Evolutionary conservation across 371 early-diverging fungal genomes (phyloP).

Genomic region (Mucor mucedo): DNA sequence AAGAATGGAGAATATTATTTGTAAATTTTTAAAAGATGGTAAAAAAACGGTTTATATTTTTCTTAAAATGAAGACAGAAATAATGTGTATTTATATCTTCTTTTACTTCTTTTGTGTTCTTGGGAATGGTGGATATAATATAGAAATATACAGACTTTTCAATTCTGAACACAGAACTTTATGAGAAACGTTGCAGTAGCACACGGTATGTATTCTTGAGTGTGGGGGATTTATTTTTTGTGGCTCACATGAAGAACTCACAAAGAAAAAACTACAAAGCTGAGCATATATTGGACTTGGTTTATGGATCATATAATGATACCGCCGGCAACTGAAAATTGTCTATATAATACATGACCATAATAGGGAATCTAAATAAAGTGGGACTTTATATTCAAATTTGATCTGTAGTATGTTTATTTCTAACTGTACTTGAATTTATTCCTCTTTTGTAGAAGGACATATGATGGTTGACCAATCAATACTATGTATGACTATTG

Average conservation of each 20-base stretch:
- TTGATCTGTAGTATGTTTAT: too few species aligned
- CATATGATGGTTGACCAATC: too few species aligned
- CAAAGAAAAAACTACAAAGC: neutral
- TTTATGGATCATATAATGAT: neutral
- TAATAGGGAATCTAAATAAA: too few species aligned
- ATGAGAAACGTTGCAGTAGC: neutral
- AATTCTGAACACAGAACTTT: neutral
- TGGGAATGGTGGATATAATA: neutral
- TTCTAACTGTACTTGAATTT: too few species aligned
- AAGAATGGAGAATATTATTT: constrained; percentile 14
- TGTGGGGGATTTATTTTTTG: neutral
- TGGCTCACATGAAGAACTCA: neutral
- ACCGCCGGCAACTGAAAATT: neutral
- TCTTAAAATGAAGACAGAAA: neutral
- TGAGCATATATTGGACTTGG: neutral
- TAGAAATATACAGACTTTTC: neutral
- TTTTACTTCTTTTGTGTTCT: neutral
- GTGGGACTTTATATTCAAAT: too few species aligned
- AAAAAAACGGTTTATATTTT: neutral
- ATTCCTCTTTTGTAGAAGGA: too few species aligned
- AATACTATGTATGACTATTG: too few species aligned
- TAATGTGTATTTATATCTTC: neutral
- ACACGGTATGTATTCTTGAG: neutral
- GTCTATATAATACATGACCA: too few species aligned
- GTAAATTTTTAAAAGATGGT: neutral